phyloP scores from a whole-genome alignment of 169 alveolate species.

The Eimeria sp. region DNA sequence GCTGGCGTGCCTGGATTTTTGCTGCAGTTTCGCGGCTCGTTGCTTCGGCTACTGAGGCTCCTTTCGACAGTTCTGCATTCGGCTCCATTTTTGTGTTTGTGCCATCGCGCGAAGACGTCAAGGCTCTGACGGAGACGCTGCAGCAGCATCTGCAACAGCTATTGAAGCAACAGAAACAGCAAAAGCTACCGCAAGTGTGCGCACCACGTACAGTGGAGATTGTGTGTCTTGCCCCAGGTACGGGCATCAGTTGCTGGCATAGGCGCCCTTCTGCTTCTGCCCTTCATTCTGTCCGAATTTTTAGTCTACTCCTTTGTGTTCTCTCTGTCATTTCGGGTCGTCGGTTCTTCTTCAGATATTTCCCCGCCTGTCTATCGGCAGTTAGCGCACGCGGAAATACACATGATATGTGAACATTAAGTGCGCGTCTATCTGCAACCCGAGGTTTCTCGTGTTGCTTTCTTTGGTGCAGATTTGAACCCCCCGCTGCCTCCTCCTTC shows the following conservation, averaged over 20 bases:
- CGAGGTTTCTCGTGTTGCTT: neutral
- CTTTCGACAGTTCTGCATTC: neutral
- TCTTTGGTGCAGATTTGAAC: constrained; percentile 15
- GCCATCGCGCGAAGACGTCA: constrained; percentile 31
- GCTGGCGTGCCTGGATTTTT: neutral
- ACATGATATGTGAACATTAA: neutral
- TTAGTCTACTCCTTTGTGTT: neutral
- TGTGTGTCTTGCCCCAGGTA: constrained; percentile 58
- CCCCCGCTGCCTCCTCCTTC: constrained; percentile 42
- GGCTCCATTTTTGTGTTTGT: constrained; percentile 52
- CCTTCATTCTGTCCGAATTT: neutral
- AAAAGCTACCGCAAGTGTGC: neutral
- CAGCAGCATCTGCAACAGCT: constrained; percentile 14
- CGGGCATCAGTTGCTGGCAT: neutral
- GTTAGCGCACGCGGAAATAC: neutral
- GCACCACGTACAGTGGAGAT: constrained; percentile 1
- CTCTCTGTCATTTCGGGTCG: neutral
- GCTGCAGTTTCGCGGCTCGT: constrained; percentile 61
- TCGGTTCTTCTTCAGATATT: neutral
- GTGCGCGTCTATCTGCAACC: neutral
- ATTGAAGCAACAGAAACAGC: neutral
- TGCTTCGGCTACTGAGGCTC: constrained; percentile 22
- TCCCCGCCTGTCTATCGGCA: neutral
- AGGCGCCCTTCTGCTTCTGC: neutral
- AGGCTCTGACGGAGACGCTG: constrained; percentile 17